Evolutionary conservation across 2,329 filamentous ascomycete species (phyloP).

Genomic region (Mariannaea elegans): DNA sequence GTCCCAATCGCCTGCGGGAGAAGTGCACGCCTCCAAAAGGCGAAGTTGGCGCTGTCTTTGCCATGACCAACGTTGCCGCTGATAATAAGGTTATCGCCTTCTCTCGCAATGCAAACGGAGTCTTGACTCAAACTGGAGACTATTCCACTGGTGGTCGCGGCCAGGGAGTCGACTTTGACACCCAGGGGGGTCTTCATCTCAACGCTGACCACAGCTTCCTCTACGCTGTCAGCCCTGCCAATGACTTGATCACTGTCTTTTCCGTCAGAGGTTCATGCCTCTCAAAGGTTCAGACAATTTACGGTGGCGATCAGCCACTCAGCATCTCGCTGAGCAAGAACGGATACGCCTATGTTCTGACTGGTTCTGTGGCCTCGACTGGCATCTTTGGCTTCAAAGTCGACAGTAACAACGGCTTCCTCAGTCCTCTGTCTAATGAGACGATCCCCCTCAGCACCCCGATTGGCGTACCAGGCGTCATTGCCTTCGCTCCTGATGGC

Average conservation of each 20-base stretch:
- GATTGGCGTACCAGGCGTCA: constrained; percentile 31
- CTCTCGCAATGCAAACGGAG: constrained; percentile 23
- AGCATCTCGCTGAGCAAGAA: constrained; percentile 31
- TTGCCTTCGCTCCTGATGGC: constrained; percentile 30
- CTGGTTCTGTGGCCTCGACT: constrained; percentile 31
- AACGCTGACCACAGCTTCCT: constrained; percentile 27
- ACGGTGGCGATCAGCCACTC: constrained; percentile 33
- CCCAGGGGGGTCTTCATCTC: constrained; percentile 77
- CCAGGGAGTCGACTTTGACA: constrained; percentile 80
- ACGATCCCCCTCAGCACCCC: constrained; percentile 32
- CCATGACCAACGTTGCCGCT: constrained; percentile 29
- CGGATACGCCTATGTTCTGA: constrained; percentile 30
- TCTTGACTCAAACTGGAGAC: constrained; percentile 18
- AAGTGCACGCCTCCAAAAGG: background rate
- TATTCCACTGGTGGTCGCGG: constrained; percentile 33
- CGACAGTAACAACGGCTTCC: constrained; percentile 15
- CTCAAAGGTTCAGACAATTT: constrained; percentile 29
- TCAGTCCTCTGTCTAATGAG: constrained; percentile 29
- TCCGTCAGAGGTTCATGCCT: constrained; percentile 25
- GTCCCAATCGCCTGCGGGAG: background rate
- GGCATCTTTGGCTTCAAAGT: constrained; percentile 34
- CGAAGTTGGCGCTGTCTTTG: constrained; percentile 32
- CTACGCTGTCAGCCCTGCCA: constrained; percentile 32
- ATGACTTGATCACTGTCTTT: constrained; percentile 31
- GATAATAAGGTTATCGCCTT: constrained; percentile 29